phyloP scores from a whole-genome alignment of 1,284 basidiomycete species.

The Irpex rosettiformis region DNA sequence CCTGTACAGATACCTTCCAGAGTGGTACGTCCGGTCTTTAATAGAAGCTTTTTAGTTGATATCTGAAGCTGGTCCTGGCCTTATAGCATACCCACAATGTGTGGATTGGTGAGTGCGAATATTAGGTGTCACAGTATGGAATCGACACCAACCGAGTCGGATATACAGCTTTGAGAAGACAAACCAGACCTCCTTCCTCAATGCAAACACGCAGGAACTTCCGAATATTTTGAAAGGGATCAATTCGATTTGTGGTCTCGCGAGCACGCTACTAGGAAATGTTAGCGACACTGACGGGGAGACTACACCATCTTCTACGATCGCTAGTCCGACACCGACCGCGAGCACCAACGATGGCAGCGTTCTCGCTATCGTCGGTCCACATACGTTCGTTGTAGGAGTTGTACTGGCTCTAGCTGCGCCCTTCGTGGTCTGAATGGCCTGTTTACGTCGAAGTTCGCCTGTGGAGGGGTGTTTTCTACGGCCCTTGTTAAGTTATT shows the following conservation, averaged over 20 bases:
- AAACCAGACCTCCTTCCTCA: constrained; percentile 50
- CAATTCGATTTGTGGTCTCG: constrained; percentile 48
- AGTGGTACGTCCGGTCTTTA: constrained; percentile 28
- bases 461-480: too few species aligned
- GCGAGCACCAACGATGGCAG: not conserved
- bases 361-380: not conserved
- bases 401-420: not conserved
- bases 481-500: not conserved
- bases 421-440: not conserved
- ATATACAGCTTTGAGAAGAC: constrained; percentile 52
- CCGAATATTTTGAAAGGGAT: constrained; percentile 47
- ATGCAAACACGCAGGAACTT: constrained; percentile 38
- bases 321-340: constrained; percentile 17
- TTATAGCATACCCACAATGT: constrained; percentile 56
- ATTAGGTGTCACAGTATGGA: not conserved
- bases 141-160: not conserved
- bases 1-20: constrained; percentile 66
- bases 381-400: not conserved
- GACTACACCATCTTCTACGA: constrained; percentile 28
- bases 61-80: not conserved
- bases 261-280: constrained; percentile 49
- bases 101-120: constrained; percentile 53
- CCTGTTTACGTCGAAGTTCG: not conserved
- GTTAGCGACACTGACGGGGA: constrained; percentile 47
- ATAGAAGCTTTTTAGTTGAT: not conserved